Base-by-base conservation (phyloP, 352 stramenopile species). In the Nothophytophthora sp. region DNA sequence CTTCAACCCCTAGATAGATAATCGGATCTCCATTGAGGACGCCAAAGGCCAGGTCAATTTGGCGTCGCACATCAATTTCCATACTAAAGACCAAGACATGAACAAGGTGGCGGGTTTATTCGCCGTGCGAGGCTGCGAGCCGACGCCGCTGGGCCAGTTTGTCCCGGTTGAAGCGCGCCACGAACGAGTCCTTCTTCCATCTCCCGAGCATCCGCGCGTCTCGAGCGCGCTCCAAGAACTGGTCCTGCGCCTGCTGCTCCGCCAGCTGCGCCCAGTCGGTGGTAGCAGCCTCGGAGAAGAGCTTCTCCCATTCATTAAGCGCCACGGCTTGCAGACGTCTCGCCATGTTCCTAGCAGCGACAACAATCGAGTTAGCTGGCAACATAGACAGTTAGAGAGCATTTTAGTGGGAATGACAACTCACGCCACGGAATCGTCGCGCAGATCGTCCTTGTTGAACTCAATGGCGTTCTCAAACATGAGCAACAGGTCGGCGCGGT, bases 401-500 rank as follows among this genome's bases (percentile, higher is more conserved):
- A n/a, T n/a, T n/a, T n/a, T n/a, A n/a, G n/a, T n/a, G n/a, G n/a
- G n/a, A n/a, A n/a, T n/a, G n/a, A n/a, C n/a, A n/a, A n/a, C n/a
- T n/a, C n/a, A n/a, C n/a, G 78, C 78, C 50, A 95, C 84, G 8
- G 81, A 92, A 37, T 92, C 73, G 12, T 77, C 66, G 37, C 76
- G 74, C 40, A 73, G 67, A 53, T 95, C 81, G 55, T 90, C 80
- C 51, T 83, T 81, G 47, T 95, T 95, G 57, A 95, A 95, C 60
- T 88, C 72, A 57, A 95, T 88, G 15, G 85, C 85, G 56, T 95
- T 95, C 36, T 81, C 67, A 48, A 89, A 93, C 78, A 93, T 89
- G 58, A 93, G 78, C 54, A 90, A 54, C 50, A 95, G 60, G 63
- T 95, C 82, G 34, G 63, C 51, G 33, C 67, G 67, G 62, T 90